Evolutionary conservation across 148 eudicot genomes (phyloP), one percentile per base, ranked within the genome.

Genomic region (Vaccinium macrocarpon): DNA sequence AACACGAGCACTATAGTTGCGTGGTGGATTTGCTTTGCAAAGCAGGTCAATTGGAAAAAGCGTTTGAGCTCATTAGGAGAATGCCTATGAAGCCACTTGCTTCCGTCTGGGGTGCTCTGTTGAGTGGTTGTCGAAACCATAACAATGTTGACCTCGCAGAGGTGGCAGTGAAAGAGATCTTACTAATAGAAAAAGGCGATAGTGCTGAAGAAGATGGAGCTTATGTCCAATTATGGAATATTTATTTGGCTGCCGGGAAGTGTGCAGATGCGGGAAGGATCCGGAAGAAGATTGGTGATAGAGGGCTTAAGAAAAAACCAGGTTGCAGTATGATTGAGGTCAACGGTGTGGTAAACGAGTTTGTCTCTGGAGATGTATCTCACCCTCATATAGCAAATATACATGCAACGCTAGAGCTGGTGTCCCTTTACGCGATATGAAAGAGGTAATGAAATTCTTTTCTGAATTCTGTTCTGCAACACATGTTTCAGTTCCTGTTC

Each of bases 1-100:
- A 68, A 27, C 73, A 68, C 73, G 73, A 68, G 73, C 73, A 68
- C 38, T 68, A 68, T 27, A 68, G 73, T 27, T 68, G 73, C 73
- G 12, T 68, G 73, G 73, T 68, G 38, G 73, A 68, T 35, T 68
- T 68, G 73, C 38, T 68, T 68, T 68, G 38, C 73, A 68, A 68
- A 68, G 73, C 73, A 27, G 42, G 73, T 29, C 38, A 68, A 29
- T 27, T 68, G 13, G 73, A 68, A 25, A 68, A 68, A 27, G 73
- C 73, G 4, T 6, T 68, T 68, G 38, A 68, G 73, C 73, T 68
- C 38, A 68, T 68, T 27, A 68, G 18, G 73, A 68, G 18, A 68
- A 68, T 68, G 73, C 73, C 73, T 3, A 27, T 68, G 38, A 68
- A 27, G 38, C 73, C 73, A 27, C 73, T 68, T 68, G 73, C 73